A percentile compares a stretch with the other conserved stretches of the same genome.
Evolutionary conservation across 2,329 filamentous ascomycete genomes (phyloP).

Genomic region (Coniochaeta sp.): DNA sequence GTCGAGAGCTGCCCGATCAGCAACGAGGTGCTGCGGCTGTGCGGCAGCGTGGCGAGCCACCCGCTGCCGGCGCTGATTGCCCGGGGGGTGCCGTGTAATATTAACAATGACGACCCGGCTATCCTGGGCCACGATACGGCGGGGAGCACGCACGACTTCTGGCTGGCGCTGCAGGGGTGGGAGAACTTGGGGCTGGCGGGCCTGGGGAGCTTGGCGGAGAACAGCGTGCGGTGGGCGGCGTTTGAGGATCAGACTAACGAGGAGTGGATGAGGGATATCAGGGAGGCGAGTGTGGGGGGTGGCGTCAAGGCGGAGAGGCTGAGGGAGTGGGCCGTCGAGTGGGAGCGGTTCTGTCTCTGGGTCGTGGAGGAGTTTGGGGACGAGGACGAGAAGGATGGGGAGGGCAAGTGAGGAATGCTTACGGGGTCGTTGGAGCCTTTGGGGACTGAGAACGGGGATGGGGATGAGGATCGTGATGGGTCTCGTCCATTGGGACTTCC

Average conservation of each 20-base stretch:
- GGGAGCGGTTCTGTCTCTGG: constrained; percentile 90
- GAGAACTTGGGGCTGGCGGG: constrained; percentile 86
- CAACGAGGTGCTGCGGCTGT: constrained; percentile 79
- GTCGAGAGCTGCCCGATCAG: constrained; percentile 87
- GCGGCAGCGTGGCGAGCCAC: constrained; percentile 67
- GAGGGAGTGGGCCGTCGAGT: constrained; percentile 71
- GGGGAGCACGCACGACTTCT: constrained; percentile 88
- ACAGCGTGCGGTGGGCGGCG: constrained; percentile 82
- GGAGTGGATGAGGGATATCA: constrained; percentile 53
- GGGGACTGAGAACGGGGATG: neutral
- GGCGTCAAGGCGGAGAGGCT: constrained; percentile 65
- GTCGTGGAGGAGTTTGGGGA: constrained; percentile 68
- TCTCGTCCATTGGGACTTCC: neutral
- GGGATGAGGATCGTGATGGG: neutral
- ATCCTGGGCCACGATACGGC: constrained; percentile 77
- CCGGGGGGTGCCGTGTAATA: constrained; percentile 72
- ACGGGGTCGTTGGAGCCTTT: neutral
- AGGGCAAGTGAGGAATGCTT: constrained; percentile 10
- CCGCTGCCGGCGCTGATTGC: constrained; percentile 78
- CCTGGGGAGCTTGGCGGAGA: constrained; percentile 80
- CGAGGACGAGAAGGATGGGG: constrained; percentile 59
- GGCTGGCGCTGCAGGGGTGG: constrained; percentile 87
- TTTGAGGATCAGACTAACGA: constrained; percentile 67
- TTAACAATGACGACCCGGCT: constrained; percentile 88
- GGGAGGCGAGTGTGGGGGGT: constrained; percentile 63